Evolutionary conservation across 202 grass and related monocot species (phyloP).

Genomic region (Sporobolus alterniflorus): DNA sequence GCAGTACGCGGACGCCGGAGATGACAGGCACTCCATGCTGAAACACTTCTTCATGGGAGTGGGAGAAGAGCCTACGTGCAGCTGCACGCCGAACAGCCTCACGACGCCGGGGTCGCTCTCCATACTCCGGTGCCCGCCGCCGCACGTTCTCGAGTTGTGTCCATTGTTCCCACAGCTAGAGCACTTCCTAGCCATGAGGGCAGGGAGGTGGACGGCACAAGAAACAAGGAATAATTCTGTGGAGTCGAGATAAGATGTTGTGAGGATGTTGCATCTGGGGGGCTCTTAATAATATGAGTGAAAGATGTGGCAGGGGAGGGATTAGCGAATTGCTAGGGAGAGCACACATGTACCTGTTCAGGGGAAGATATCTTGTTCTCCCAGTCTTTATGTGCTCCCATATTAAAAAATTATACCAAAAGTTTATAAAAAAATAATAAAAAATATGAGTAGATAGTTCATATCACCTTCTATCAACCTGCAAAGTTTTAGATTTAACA

Average conservation of each 20-base stretch:
- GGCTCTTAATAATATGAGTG: conserved; percentile 49
- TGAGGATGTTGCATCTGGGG: conserved; percentile 33
- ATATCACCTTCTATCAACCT: too few species aligned
- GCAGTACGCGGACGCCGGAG: conserved; percentile 33
- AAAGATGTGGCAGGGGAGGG: conserved; percentile 47
- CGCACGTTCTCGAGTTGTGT: conserved; percentile 90
- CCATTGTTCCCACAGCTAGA: conserved; percentile 87
- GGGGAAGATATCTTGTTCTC: conserved; percentile 43
- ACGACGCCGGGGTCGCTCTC: conserved; percentile 15
- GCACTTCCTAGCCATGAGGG: conserved; percentile 80
- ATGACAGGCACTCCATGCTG: conserved; percentile 71
- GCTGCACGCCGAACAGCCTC: conserved; percentile 83
- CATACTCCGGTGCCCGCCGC: not conserved
- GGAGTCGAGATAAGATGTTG: conserved; percentile 45
- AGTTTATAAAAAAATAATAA: not conserved
- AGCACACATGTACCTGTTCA: conserved; percentile 48
- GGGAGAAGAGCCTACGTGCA: conserved; percentile 45
- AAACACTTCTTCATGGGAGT: conserved; percentile 69
- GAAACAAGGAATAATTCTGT: conserved; percentile 28
- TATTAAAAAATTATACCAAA: conserved; percentile 43
- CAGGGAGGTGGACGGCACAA: not conserved
- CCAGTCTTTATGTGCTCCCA: too few species aligned
- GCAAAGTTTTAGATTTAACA: too few species aligned
- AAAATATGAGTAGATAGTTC: too few species aligned
- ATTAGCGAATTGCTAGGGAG: conserved; percentile 24